A percentile compares a stretch with the other conserved stretches of the same genome.
Conservation (phyloP, 2,329 filamentous ascomycete genomes). For the Penicillium concentricum region DNA sequence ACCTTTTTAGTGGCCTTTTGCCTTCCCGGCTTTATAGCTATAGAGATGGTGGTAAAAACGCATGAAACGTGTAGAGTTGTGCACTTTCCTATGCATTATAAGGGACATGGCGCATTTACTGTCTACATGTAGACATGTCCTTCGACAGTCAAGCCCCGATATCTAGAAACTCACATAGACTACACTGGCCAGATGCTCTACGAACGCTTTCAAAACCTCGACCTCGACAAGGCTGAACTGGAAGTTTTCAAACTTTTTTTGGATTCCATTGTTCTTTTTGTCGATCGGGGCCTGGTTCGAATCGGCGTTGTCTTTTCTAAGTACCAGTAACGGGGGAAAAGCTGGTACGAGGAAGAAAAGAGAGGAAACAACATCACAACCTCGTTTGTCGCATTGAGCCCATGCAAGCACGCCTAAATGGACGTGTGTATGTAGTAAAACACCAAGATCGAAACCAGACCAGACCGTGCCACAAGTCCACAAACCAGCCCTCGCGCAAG, state of each 20-base stretch:
- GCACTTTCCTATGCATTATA: too few relatives aligned
- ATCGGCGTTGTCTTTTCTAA: conserved; percentile 18
- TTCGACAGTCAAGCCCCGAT: background rate
- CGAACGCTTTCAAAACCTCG: conserved; percentile 9
- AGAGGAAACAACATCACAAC: conserved; percentile 29
- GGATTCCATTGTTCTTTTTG: conserved; percentile 29
- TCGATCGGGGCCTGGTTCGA: conserved; percentile 21
- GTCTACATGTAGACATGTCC: background rate
- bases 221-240: conserved; percentile 22
- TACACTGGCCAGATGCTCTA: conserved; percentile 10
- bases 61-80: too few relatives aligned
- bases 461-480: conserved; percentile 25
- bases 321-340: conserved; percentile 8
- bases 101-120: too few relatives aligned
- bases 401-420: conserved; percentile 28
- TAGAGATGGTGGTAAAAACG: background rate
- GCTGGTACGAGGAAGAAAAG: conserved; percentile 17
- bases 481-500: conserved; percentile 26
- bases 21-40: background rate
- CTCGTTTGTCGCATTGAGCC: conserved; percentile 35
- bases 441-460: conserved; percentile 28
- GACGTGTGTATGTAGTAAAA: conserved; percentile 29
- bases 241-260: conserved; percentile 32
- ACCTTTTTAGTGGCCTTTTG: too few relatives aligned
- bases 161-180: background rate